Conservation (phyloP, 2,329 filamentous ascomycete genomes). For the Aspergillaceae sp. region DNA sequence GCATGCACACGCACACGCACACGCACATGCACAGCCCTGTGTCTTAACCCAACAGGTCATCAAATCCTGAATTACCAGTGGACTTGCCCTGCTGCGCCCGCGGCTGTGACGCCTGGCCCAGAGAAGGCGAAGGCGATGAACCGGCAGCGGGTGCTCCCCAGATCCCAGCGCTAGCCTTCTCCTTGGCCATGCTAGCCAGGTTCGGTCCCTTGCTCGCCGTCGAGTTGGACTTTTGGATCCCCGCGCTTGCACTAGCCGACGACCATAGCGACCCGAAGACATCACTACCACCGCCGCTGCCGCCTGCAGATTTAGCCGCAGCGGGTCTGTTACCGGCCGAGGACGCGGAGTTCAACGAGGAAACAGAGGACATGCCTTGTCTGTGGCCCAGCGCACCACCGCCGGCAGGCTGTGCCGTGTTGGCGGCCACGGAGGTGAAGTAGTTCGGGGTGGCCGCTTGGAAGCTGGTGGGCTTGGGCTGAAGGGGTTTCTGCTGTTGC, state of each 20-base stretch:
- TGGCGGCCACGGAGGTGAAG: conserved; percentile 66
- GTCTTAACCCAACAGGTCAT: conserved; percentile 33
- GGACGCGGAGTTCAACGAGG: conserved; percentile 30
- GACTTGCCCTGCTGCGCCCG: conserved; percentile 17
- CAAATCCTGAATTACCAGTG: conserved; percentile 30
- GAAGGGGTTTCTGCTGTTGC: conserved; percentile 31
- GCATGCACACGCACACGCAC: too few species aligned
- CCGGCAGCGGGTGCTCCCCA: conserved; percentile 64
- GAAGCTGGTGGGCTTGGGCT: conserved; percentile 54
- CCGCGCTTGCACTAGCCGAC: conserved; percentile 57
- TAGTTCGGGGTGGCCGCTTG: conserved; percentile 84
- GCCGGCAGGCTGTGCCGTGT: conserved; percentile 23
- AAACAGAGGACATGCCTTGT: conserved; percentile 27
- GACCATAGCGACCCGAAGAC: conserved; percentile 84
- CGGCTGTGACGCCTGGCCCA: conserved; percentile 12
- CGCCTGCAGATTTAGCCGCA: conserved; percentile 11
- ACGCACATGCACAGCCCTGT: too few species aligned
- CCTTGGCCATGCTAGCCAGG: conserved; percentile 91
- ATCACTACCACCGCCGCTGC: conserved; percentile 57
- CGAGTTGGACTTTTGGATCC: conserved; percentile 63
- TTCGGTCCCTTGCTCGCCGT: conserved; percentile 60
- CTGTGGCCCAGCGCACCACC: conserved; percentile 13
- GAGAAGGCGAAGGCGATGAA: conserved; percentile 41
- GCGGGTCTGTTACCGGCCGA: conserved; percentile 42
- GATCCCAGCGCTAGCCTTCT: conserved; percentile 88